Base-by-base conservation (phyloP, 2,329 filamentous ascomycete species). In the Diaporthe velutina region DNA sequence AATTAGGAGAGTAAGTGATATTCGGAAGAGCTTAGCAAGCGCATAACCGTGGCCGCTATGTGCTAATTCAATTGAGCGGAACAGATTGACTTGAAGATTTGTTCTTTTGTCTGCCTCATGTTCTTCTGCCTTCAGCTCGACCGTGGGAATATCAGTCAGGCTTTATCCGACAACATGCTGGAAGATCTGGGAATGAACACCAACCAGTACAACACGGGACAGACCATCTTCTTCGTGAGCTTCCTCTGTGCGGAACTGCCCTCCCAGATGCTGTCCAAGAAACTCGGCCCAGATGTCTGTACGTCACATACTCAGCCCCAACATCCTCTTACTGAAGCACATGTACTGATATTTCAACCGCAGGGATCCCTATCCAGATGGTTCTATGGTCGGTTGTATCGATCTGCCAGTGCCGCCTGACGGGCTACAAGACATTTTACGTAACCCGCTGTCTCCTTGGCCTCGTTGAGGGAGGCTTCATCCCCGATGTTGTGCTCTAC, bases 401-500 rank as follows among this genome's bases (percentile, higher is more conserved):
- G 2, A 80, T 81, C 15, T 81, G 71, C 35, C 87, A 88, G 77
- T 84, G 83, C 33, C 86, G 84, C 55, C 77, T 89, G 15, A 82
- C 81, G 17, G 86, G 85, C 2, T 83, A 82, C 15, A 81, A 80
- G 2, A 84, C 83, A 0, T 87, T 86, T 74, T 86, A 82, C 60
- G 83, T 83, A 10, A 83, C 82, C 25, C 81, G 86, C 12, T 83
- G 83, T 3, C 79, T 87, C 2, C 79, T 88, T 0, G 85, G 86
- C 0, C 76, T 86, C 22, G 83, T 87, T 38, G 85, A 85, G 76
- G 86, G 82, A 66, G 82, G 80, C 73, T 84, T 79, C 75, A 82
- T 84, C 64, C 77, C 79, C 0, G 90, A 91, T 75, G 88, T 88
- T 30, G 87, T 92, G 52, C 83, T 92, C 0, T 93, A 92, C 80